Percentiles rank a stretch among this genome's conserved stretches.
Evolutionary conservation across 2,329 filamentous ascomycete genomes (phyloP).

Genomic region (Metarhizium anisopliae): DNA sequence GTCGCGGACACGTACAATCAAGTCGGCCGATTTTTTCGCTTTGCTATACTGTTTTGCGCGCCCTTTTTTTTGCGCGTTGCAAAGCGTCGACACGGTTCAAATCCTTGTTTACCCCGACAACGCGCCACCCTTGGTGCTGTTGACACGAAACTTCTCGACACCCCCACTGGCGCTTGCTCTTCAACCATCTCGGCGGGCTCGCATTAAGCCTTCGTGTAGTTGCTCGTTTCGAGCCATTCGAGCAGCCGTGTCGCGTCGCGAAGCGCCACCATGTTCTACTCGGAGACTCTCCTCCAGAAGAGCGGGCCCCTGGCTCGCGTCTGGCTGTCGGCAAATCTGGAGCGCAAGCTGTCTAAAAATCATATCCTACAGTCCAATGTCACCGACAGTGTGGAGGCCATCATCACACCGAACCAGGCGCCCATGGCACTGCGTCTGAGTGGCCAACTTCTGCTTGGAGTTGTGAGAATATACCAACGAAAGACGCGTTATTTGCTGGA

Average conservation of each 20-base stretch:
- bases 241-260: slow-evolving; percentile 19
- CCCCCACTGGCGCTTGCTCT: slow-evolving; percentile 2
- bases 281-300: slow-evolving; percentile 90
- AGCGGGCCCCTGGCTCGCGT: slow-evolving; percentile 94
- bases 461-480: slow-evolving; percentile 93
- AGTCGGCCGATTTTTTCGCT: slow-evolving; percentile 14
- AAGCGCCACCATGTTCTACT: slow-evolving; percentile 78
- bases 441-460: slow-evolving; percentile 87
- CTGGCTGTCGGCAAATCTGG: slow-evolving; percentile 95
- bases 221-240: slow-evolving; percentile 10
- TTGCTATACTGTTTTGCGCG: slow-evolving; percentile 21
- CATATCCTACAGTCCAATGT: slow-evolving; percentile 93
- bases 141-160: slow-evolving; percentile 11
- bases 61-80: slow-evolving; percentile 19
- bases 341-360: slow-evolving; percentile 96
- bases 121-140: slow-evolving; percentile 16
- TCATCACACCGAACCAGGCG: slow-evolving; percentile 85
- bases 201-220: slow-evolving; percentile 6
- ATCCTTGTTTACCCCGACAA: slow-evolving; percentile 21
- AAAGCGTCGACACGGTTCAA: slow-evolving; percentile 16
- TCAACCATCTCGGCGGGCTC: slow-evolving; percentile 3
- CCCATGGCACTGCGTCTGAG: slow-evolving; percentile 92
- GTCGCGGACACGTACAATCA: slow-evolving; percentile 15
- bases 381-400: slow-evolving; percentile 87
- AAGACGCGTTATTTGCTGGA: slow-evolving; percentile 95